Base-by-base conservation (phyloP, 805 yeast genomes). In the Ogataea ramenticola region DNA sequence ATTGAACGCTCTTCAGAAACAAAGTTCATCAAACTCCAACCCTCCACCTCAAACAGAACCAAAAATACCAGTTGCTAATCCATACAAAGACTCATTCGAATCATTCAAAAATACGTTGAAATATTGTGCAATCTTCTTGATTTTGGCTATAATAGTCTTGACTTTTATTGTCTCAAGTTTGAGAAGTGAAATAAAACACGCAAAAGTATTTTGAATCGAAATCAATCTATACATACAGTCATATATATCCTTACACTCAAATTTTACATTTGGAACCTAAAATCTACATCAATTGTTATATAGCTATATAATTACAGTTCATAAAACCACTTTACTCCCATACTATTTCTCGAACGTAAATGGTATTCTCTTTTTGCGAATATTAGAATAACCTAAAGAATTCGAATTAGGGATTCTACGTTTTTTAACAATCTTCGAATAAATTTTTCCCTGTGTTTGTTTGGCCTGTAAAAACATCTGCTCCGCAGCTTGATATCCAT, bases 111-210 rank as follows among this genome's bases (percentile, higher is more conserved):
- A 15, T 10, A 16, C 17, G 11, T n/a, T 37, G 22, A 26, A 17
- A 26, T 22, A 21, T 12, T 16, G 14, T n/a, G 8, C 10, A 3
- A 37, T 37, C 22, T 24, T 37, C n/a, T 56, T 76, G 19, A 54
- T 71, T 10, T 43, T 67, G 10, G 61, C 71, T 5, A 50, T 74
- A 24, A 49, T 69, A 3, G 60, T 68, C 1, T 62, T 78, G 44
- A 66, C 73, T 17, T 58, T 71, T 31, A 65, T 75, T 47, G 70
- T 78, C 20, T 72, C 71, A 57, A 70, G 77, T 55, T 61, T 80
- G 36, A 74, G 84, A 63, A 76, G 68, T 49, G 86, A 80, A 49
- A 77, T 80, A 45, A 80, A 77, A 52, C 82, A 77, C 53, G 66
- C 82, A 9, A 80, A 80, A 49, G 65, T 80, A 38, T 66, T 80